These are phyloP conservation scores for Chrysanthemum lavandulifolium DNA, from an alignment of 129 eudicot species.

Conservation along the genomic window DNA sequence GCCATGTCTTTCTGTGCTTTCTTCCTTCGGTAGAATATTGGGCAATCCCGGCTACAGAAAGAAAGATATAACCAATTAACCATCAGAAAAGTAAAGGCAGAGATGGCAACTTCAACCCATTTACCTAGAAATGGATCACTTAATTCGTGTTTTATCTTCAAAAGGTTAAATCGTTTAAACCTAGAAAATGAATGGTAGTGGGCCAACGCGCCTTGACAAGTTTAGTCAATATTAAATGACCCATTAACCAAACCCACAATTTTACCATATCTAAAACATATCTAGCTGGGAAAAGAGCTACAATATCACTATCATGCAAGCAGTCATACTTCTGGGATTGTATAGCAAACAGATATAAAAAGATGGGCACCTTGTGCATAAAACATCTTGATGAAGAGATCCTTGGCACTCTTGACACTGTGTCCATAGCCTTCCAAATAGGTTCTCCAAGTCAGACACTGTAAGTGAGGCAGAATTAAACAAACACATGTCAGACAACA, in stretches of 20 bases:
- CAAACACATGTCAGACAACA: not conserved
- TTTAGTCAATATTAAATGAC: too few species aligned
- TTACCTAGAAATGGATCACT: too few species aligned
- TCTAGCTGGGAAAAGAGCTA: not conserved
- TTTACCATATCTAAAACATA: not conserved
- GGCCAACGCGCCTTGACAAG: too few species aligned
- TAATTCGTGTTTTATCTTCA: too few species aligned
- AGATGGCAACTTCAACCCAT: not conserved
- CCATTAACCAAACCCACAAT: not conserved
- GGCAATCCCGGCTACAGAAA: slow-evolving; percentile 87
- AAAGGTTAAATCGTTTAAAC: too few species aligned
- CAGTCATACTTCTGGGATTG: not conserved
- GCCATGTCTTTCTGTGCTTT: slow-evolving; percentile 99
- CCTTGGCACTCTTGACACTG: slow-evolving; percentile 99
- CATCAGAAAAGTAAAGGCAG: not conserved
- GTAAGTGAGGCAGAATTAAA: slow-evolving; percentile 11
- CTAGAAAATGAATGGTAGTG: too few species aligned
- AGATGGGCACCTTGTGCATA: slow-evolving; percentile 78
- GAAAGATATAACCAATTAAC: not conserved
- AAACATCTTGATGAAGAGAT: slow-evolving; percentile 97
- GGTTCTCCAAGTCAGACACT: slow-evolving; percentile 89
- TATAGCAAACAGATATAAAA: not conserved
- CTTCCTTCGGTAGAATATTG: slow-evolving; percentile 96
- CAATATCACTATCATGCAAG: not conserved
- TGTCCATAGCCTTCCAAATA: slow-evolving; percentile 96